Percentiles rank a stretch among this genome's conserved stretches.
Evolutionary conservation across 192 early-diverging fungal species (phyloP).

Genomic region (Coemansia sp.): DNA sequence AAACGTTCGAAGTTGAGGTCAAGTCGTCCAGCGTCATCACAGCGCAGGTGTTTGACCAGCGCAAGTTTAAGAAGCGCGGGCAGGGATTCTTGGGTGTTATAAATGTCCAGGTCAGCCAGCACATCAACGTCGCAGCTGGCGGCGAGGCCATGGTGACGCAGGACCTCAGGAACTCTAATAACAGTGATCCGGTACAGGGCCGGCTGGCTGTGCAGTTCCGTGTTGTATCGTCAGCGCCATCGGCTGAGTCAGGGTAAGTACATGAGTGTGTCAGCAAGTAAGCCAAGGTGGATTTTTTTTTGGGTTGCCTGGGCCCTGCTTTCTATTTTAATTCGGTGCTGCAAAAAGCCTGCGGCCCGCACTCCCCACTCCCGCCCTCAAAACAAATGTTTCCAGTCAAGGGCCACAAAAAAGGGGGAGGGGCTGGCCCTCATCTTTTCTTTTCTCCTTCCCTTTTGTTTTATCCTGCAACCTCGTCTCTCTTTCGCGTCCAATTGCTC

Average conservation of each 20-base stretch:
- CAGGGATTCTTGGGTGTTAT: constrained; percentile 92
- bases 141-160: constrained; percentile 73
- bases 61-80: constrained; percentile 91
- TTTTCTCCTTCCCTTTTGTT: constrained; percentile 41
- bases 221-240: constrained; percentile 9
- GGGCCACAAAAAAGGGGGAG: not conserved
- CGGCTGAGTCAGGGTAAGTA: constrained; percentile 63
- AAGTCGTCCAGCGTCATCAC: constrained; percentile 73
- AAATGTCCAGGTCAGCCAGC: constrained; percentile 80
- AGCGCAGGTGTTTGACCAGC: constrained; percentile 97
- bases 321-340: constrained; percentile 3
- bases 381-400: not conserved
- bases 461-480: constrained; percentile 16
- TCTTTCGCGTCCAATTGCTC: constrained; percentile 24
- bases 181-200: constrained; percentile 81
- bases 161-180: constrained; percentile 87
- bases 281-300: not conserved
- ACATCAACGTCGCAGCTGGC: constrained; percentile 77
- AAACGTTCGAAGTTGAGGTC: constrained; percentile 60
- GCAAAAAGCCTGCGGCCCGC: not conserved
- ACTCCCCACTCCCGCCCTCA: not conserved
- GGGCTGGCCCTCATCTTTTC: constrained; percentile 11
- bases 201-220: constrained; percentile 64
- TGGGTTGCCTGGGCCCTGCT: not conserved
- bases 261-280: constrained; percentile 39